Base-by-base conservation (phyloP, 2,329 filamentous ascomycete species). In the Aspergillus piperis region DNA sequence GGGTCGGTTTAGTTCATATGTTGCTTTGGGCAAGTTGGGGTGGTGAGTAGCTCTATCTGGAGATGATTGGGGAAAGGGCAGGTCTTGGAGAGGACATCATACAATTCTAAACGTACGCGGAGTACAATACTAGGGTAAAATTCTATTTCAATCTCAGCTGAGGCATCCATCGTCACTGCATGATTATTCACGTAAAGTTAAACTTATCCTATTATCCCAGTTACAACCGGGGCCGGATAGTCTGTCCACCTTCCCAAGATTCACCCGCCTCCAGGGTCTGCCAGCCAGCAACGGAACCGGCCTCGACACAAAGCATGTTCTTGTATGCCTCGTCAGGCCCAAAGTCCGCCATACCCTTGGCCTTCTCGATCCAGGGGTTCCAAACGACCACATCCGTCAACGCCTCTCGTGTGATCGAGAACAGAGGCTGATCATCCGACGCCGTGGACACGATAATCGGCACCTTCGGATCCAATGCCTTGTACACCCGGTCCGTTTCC, bases 291-390 rank as follows among this genome's bases (percentile, higher is more conserved):
- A 98, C 94, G 8, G 88, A 85, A 11, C 95, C 95, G 2, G 94
- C 90, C 82, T 99, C 95, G 54, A 98, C 86, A 73, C 95, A 98
- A 47, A 99, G 81, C 91, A 98, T 97, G 61, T 92, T 86, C 82
- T 91, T 91, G 82, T 89, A 98, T 39, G 90, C 95, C 57, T 93
- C 90, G 72, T 96, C 90, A 53, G 95, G 95, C 60, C 84, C 85
- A 74, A 98, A 97, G 77, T 99, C 95, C 55, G 82, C 87, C 80
- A 96, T 96, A 5, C 84, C 84, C 68, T 87, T 86, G 1, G 91
- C 87, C 81, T 96, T 96, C 64, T 93, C 91, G 42, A 84, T 83
- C 92, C 94, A 97, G 1, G 95, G 95, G 78, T 99, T 99, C 95
- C 95, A 99, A 30, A 98, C 90, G 1, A 97, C 94, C 15, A 95